Base-by-base conservation (phyloP, 768 basidiomycete genomes). In the Hemileccinum impolitum region DNA sequence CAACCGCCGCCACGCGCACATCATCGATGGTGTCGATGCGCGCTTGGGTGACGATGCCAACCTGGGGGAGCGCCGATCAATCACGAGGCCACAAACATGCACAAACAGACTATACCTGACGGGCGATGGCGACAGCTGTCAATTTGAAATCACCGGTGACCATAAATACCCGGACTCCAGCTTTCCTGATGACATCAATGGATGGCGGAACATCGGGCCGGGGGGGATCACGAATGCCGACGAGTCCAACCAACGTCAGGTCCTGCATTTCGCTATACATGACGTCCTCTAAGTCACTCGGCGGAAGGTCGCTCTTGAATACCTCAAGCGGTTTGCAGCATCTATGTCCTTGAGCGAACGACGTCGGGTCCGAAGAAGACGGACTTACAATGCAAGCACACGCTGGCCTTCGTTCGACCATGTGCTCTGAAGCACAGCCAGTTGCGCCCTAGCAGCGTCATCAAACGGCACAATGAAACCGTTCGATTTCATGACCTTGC, bases 151-250 rank as follows among this genome's bases (percentile, higher is more conserved):
- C 79, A 40, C 80, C 80, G 0, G 80, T 81, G 19, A 81, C 69
- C 78, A 81, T 81, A 50, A 77, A 74, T 15, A 80, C 74, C 19
- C 74, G 70, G 41, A 79, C 72, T 18, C 81, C 80, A 1, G 81
- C 81, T 43, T 65, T 61, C 19, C 75, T 65, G 55, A 76, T 77
- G 40, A 74, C 66, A 3, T 66, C 52, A 2, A 83, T 76, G 7
- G 81, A 73, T 0, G 62, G 65, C 2, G 70, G 69, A n/a, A 75
- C 74, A 45, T 81, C 75, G 11, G 71, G 63, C 21, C 80, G 71
- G 10, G 80, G 80, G 4, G 81, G 81, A 47, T 83, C 81, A 52
- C 72, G 72, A 45, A 83, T 75, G 19, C 79, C 79, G 5, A 76
- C 69, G 2, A 83, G 67, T 19, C 79, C 81, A 5, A 79, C 61